phyloP scores from a whole-genome alignment of 2,329 filamentous ascomycete species.

The Diaporthe sp. region DNA sequence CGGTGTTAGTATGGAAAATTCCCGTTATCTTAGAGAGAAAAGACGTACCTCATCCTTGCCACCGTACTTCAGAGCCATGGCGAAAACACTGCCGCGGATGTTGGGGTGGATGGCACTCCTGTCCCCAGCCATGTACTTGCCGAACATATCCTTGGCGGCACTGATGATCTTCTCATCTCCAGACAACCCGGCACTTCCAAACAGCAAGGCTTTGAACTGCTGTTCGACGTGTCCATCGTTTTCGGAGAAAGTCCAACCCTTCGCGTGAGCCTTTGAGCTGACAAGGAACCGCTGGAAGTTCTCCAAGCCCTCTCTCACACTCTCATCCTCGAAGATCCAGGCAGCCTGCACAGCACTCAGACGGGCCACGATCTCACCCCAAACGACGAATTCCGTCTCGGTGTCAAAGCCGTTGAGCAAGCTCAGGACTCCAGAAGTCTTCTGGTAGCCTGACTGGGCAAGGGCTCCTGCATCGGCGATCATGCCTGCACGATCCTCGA shows the following conservation, averaged over 20 bases:
- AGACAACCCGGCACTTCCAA: constrained; percentile 83
- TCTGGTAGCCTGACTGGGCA: constrained; percentile 91
- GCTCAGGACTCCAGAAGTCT: constrained; percentile 89
- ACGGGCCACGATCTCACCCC: constrained; percentile 89
- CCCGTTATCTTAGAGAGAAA: not conserved
- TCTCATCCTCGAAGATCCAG: constrained; percentile 89
- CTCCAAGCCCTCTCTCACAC: constrained; percentile 81
- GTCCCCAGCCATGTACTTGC: constrained; percentile 85
- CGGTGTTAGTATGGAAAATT: constrained; percentile 37
- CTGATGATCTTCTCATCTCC: constrained; percentile 84
- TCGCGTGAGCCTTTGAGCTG: constrained; percentile 83
- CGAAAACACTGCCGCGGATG: constrained; percentile 87
- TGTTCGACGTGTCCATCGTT: constrained; percentile 90
- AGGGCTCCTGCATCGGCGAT: constrained; percentile 93
- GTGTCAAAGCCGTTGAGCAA: constrained; percentile 88
- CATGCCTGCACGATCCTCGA: constrained; percentile 95
- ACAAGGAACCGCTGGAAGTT: constrained; percentile 85
- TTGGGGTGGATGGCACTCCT: constrained; percentile 89
- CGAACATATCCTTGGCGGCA: constrained; percentile 91
- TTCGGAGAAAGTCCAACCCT: constrained; percentile 90
- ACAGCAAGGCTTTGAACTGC: constrained; percentile 94
- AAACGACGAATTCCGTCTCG: constrained; percentile 92
- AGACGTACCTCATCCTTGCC: constrained; percentile 80
- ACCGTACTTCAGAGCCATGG: constrained; percentile 85
- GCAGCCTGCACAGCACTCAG: constrained; percentile 84